Evolutionary conservation across 345 rosid species (phyloP), one percentile per base, ranked within the genome.

Genomic region (Gossypium mustelinum): DNA sequence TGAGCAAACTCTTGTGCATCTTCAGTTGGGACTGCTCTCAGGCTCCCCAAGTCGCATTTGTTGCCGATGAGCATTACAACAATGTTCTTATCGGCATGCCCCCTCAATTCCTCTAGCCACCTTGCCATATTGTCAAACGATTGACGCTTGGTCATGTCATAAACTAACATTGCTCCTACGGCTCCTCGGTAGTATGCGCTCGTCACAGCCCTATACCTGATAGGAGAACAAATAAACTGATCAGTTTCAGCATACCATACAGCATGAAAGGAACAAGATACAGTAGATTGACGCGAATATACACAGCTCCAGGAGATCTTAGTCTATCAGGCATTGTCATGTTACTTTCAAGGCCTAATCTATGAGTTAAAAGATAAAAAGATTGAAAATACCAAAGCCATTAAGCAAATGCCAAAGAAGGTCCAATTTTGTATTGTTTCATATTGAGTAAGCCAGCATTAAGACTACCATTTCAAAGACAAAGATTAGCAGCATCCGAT

Each of bases 151-250:
- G 90, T 80, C 92, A 89, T 83, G 87, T 89, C 94, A 10, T 85
- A 89, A 8, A 89, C 89, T 75, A 89, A 55, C 92, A 89, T 86
- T 7, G 90, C 90, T 50, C 94, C 94, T 2, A 88, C 92, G 7
- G 92, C 90, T 68, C 92, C 92, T 48, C 90, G 64, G 82, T 89
- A 87, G 83, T 86, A 88, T 45, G 94, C 94, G 57, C 94, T 89
- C 11, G 92, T 89, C 72, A 89, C 92, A 3, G 90, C 94, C 77
- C 94, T 85, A 77, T 89, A 89, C 84, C 94, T 89, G 83, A 71
- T 48, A 44, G 45, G 18, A 59, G 17, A 62, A 9, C 14, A 18
- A 45, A 59, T 18, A 72, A 12, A 59, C 43, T 2, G 41, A 11
- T 13, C 5, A 20, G 43, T 60, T 76, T 59, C 70, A 72, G 68